These are phyloP conservation scores for Hypomontagnella monticulosa DNA, from an alignment of 495 filamentous ascomycete genomes.

Conservation along the genomic window DNA sequence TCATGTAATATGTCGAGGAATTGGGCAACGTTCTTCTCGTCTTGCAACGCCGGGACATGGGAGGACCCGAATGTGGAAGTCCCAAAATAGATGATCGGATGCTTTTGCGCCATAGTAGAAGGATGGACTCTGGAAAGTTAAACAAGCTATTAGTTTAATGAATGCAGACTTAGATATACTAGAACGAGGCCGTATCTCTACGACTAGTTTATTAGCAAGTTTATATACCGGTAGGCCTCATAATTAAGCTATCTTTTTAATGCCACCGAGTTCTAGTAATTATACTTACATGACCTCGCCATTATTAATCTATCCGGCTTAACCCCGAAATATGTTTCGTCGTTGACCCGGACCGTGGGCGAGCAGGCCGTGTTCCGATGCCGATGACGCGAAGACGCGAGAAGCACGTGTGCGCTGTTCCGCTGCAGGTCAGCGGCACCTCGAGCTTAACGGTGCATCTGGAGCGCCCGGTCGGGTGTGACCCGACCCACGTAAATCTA, in stretches of 20 bases:
- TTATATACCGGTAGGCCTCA: too few relatives aligned
- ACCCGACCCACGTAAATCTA: too few relatives aligned
- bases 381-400: conserved; percentile 11
- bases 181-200: too few relatives aligned
- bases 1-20: conserved; percentile 11
- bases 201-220: too few relatives aligned
- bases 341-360: neutral
- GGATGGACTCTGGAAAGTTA: neutral
- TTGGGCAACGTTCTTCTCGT: conserved; percentile 10
- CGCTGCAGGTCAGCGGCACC: neutral
- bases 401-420: neutral
- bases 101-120: conserved; percentile 11
- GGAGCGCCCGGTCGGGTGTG: too few relatives aligned
- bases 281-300: neutral
- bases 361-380: neutral
- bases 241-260: too few relatives aligned
- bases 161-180: too few relatives aligned
- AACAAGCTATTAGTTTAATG: too few relatives aligned
- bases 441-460: too few relatives aligned
- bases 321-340: neutral
- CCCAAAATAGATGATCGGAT: conserved; percentile 19
- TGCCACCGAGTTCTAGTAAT: too few relatives aligned
- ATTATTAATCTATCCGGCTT: neutral
- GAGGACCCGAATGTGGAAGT: conserved; percentile 20
- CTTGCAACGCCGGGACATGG: conserved; percentile 16